Conservation (phyloP, 768 basidiomycete genomes). For the Coprinopsis strossmayeri region DNA sequence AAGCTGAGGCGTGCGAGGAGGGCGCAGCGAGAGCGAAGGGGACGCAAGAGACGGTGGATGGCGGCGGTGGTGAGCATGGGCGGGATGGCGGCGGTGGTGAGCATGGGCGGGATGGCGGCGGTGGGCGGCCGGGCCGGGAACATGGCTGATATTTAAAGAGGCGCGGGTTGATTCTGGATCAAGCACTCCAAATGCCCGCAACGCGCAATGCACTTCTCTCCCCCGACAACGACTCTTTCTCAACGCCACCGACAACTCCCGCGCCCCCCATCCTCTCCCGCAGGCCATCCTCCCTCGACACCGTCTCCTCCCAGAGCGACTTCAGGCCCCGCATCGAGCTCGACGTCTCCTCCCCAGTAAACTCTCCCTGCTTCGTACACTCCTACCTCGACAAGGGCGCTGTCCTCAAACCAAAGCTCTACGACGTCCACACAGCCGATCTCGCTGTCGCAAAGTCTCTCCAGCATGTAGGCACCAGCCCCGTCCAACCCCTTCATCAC, state of each 20-base stretch:
- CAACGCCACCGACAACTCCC: slow-evolving; percentile 11
- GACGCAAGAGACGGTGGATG: slow-evolving; percentile 40
- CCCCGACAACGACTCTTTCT: slow-evolving; percentile 32
- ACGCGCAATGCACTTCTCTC: slow-evolving; percentile 34
- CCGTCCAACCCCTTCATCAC: slow-evolving; percentile 10
- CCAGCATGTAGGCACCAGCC: slow-evolving; percentile 21
- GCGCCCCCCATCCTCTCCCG: slow-evolving; percentile 23
- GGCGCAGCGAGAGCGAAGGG: slow-evolving; percentile 41
- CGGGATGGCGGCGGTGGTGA: neutral
- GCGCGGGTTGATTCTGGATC: neutral
- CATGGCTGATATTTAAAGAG: neutral
- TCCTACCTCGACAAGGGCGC: slow-evolving; percentile 82
- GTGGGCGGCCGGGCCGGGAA: slow-evolving; percentile 1
- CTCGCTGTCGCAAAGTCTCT: slow-evolving; percentile 48
- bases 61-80: slow-evolving; percentile 8
- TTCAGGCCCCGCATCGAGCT: slow-evolving; percentile 39
- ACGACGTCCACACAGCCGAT: slow-evolving; percentile 26
- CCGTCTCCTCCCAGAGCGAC: slow-evolving; percentile 30
- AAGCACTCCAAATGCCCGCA: slow-evolving; percentile 17
- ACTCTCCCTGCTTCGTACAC: slow-evolving; percentile 90
- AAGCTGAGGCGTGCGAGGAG: slow-evolving; percentile 20
- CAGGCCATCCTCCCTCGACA: slow-evolving; percentile 39
- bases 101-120: too few species aligned
- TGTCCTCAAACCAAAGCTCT: slow-evolving; percentile 46
- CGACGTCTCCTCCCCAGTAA: slow-evolving; percentile 34